These are phyloP conservation scores for Solanum sejunctum DNA, from an alignment of 257 asterid genomes.

Conservation along the genomic window DNA sequence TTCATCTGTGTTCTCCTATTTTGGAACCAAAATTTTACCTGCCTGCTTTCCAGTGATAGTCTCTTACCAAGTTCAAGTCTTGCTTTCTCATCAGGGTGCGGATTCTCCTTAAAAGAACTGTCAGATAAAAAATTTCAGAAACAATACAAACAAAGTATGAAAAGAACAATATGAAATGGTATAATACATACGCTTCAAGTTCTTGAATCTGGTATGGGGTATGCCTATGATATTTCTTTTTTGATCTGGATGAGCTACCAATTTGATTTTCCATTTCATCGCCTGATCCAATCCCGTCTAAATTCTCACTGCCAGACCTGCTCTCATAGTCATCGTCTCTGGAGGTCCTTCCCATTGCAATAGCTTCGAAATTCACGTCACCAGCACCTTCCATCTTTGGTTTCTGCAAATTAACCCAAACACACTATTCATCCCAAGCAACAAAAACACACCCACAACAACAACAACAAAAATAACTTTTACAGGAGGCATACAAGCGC, in stretches of 20 bases:
- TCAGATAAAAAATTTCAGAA: background rate
- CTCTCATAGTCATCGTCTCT: constrained; percentile 55
- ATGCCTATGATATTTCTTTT: constrained; percentile 61
- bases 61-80: constrained; percentile 59
- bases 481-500: constrained; percentile 31
- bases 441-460: background rate
- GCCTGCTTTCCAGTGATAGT: constrained; percentile 54
- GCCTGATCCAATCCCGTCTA: constrained; percentile 46
- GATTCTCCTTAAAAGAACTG: constrained; percentile 80
- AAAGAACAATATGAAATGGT: background rate
- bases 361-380: constrained; percentile 35
- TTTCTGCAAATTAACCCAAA: constrained; percentile 21
- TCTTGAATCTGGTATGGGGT: constrained; percentile 68
- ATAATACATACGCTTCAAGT: constrained; percentile 50
- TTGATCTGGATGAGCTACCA: constrained; percentile 26
- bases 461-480: background rate
- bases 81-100: constrained; percentile 85
- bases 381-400: constrained; percentile 67
- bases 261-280: constrained; percentile 40
- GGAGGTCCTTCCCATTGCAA: constrained; percentile 11
- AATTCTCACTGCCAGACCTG: constrained; percentile 59
- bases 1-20: constrained; percentile 87
- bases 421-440: background rate
- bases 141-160: background rate
- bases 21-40: constrained; percentile 91